These are phyloP conservation scores for Euptelea pleiosperma DNA, from an alignment of 164 flowering plant species.

Conservation along the genomic window DNA sequence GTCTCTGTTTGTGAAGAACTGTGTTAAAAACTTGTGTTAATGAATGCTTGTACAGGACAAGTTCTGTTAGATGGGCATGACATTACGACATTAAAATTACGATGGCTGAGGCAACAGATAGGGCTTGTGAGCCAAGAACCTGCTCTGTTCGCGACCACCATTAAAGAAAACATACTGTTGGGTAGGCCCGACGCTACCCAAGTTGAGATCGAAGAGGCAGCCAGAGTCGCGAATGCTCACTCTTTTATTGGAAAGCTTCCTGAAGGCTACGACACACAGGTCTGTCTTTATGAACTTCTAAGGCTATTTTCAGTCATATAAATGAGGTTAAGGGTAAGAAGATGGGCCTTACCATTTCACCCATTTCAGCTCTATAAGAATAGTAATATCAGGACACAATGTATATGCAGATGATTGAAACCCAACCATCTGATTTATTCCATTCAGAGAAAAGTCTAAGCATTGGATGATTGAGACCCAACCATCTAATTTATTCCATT, in stretches of 20 bases:
- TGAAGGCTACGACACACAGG: constrained; percentile 92
- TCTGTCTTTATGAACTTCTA: constrained; percentile 12
- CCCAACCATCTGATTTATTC: too few relatives aligned
- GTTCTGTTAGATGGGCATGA: constrained; percentile 88
- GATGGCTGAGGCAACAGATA: constrained; percentile 95
- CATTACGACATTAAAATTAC: constrained; percentile 68
- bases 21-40: not conserved
- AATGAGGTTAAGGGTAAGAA: too few relatives aligned
- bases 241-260: constrained; percentile 87
- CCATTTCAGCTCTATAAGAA: too few relatives aligned
- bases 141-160: constrained; percentile 94
- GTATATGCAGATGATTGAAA: too few relatives aligned
- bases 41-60: constrained; percentile 57
- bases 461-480: too few relatives aligned
- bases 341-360: too few relatives aligned
- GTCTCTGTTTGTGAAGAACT: too few relatives aligned
- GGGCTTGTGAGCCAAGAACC: constrained; percentile 99
- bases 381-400: too few relatives aligned
- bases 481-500: too few relatives aligned
- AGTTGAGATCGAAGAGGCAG: constrained; percentile 89
- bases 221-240: constrained; percentile 94
- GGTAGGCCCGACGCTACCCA: constrained; percentile 83
- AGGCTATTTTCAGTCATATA: not conserved
- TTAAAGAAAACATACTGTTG: constrained; percentile 80
- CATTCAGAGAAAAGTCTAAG: not conserved